Percentiles rank a stretch among this genome's conserved stretches.
Evolutionary conservation across 306 rosid species (phyloP).

Genomic region (Cicer pinnatifidum): DNA sequence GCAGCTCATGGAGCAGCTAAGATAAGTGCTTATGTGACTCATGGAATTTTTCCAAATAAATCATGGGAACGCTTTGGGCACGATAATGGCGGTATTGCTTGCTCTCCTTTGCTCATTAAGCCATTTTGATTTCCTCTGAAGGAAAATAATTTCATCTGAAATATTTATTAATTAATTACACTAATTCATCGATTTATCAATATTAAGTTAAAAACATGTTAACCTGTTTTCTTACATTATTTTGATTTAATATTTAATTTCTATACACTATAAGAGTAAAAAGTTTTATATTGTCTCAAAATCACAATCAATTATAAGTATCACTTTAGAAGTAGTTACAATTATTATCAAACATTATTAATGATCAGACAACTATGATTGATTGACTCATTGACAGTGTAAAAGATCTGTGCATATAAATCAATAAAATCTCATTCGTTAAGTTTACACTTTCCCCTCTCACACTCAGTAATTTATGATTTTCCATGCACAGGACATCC

Average conservation of each 20-base stretch:
- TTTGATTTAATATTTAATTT: neutral
- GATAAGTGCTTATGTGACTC: slow-evolving; percentile 97
- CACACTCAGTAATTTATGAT: neutral
- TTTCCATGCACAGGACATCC: slow-evolving; percentile 66
- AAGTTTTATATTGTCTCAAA: too few species aligned
- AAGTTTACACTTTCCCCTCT: neutral
- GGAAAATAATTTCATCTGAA: slow-evolving; percentile 36
- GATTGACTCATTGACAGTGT: too few species aligned
- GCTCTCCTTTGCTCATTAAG: slow-evolving; percentile 37
- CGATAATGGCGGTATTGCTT: slow-evolving; percentile 73
- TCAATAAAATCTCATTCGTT: too few species aligned
- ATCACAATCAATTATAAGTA: too few species aligned
- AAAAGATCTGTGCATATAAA: too few species aligned
- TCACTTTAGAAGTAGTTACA: too few species aligned
- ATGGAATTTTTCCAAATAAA: slow-evolving; percentile 91
- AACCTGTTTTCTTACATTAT: slow-evolving; percentile 22
- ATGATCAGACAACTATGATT: too few species aligned
- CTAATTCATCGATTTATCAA: neutral
- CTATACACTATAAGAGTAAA: too few species aligned
- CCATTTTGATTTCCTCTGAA: slow-evolving; percentile 26
- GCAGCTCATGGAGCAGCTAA: slow-evolving; percentile 88
- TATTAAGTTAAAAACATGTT: slow-evolving; percentile 2
- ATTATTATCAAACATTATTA: too few species aligned
- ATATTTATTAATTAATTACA: slow-evolving; percentile 12
- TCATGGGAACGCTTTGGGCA: slow-evolving; percentile 88